Evolutionary conservation across 176 grass and related monocot genomes (phyloP).

Genomic region (Echinochloa phyllopogon): DNA sequence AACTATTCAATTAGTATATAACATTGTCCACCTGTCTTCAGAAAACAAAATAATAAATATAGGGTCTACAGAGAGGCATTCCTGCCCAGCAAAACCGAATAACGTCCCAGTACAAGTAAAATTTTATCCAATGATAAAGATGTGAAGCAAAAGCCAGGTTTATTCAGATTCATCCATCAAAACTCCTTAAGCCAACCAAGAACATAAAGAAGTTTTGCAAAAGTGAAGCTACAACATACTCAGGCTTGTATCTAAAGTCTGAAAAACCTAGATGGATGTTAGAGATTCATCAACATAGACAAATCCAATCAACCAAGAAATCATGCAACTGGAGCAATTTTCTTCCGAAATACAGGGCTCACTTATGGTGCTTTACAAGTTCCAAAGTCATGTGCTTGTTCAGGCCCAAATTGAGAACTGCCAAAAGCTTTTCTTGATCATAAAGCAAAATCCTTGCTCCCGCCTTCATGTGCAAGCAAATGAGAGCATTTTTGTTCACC

Average conservation of each 20-base stretch:
- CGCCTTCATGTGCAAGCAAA: neutral
- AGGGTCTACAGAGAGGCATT: too few relatives aligned
- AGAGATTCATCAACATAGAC: neutral
- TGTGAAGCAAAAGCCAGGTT: neutral
- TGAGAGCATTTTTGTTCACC: neutral
- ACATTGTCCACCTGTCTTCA: too few relatives aligned
- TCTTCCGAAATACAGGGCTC: neutral
- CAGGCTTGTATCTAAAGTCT: neutral
- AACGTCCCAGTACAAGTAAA: neutral
- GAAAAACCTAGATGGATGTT: neutral
- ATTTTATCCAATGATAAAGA: neutral
- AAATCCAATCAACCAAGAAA: neutral
- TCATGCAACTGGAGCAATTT: neutral
- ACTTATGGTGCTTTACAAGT: conserved; percentile 6
- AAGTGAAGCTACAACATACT: neutral
- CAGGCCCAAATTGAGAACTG: neutral
- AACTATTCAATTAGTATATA: too few relatives aligned
- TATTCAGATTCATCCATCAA: conserved; percentile 23
- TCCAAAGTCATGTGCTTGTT: neutral
- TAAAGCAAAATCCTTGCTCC: neutral
- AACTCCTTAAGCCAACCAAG: neutral
- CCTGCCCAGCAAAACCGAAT: neutral
- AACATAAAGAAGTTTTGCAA: neutral
- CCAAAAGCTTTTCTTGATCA: conserved; percentile 1
- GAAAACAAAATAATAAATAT: too few relatives aligned